phyloP scores from a whole-genome alignment of 192 early-diverging fungal genomes.

The Mortierella alpina region DNA sequence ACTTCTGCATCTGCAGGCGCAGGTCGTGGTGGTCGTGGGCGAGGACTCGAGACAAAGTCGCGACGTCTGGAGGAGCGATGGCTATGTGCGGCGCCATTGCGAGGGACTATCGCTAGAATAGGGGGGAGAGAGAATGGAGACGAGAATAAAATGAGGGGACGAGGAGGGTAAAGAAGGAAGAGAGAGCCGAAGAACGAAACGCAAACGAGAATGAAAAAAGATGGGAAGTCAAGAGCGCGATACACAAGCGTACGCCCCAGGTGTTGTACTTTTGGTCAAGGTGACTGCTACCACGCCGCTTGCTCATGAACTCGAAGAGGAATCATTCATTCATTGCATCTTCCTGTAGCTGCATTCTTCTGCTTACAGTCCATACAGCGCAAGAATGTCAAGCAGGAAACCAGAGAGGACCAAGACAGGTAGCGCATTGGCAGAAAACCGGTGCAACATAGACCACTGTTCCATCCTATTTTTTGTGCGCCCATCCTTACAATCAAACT shows the following conservation, averaged over 20 bases:
- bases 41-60: conserved; percentile 51
- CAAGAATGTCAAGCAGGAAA: neutral
- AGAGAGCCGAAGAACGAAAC: neutral
- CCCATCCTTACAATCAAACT: neutral
- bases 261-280: no score
- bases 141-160: neutral
- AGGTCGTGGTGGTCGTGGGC: conserved; percentile 67
- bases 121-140: neutral
- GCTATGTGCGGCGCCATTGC: conserved; percentile 13
- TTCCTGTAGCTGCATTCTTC: no score
- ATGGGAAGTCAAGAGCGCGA: neutral
- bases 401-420: conserved; percentile 5
- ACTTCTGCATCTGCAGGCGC: conserved; percentile 61
- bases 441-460: neutral
- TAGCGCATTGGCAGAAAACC: neutral
- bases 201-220: neutral
- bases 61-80: conserved; percentile 43
- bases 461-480: neutral
- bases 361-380: neutral
- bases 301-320: no score
- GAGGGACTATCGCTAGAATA: neutral
- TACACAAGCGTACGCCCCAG: no score
- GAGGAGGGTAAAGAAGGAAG: neutral
- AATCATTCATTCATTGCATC: no score
- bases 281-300: no score